Evolutionary conservation across 23 red algal species (phyloP), one percentile per base, ranked within the genome.

Genomic region (Gracilaria gracilis): DNA sequence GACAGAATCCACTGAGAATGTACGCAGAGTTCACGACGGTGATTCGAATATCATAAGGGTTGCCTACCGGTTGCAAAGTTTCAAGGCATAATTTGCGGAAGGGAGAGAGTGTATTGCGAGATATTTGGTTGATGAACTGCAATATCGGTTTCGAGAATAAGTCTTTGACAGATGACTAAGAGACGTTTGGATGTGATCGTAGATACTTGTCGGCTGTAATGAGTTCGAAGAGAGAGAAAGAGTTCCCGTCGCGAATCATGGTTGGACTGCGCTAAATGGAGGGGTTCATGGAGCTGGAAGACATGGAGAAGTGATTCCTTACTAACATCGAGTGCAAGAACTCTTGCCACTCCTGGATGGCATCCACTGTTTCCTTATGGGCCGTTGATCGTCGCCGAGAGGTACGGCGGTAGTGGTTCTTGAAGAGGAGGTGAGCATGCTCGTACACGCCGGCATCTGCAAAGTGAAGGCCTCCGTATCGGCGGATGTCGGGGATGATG

Each of bases 391-490:
- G 4, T 46, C 42, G 8, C 13, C 80, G 50, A 27, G 80, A 83
- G 55, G 49, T 72, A 27, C 44, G 61, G 0, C 57, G 57, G 40
- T 85, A 85, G 23, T 50, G 57, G 28, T 67, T 66, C 25, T 86
- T 69, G 44, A 51, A 86, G 20, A 86, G 65, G 48, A 86, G 34
- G 47, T 86, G 82, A 28, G 82, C 34, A 27, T 86, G 39, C 2
- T 86, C 64, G 82, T 69, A 86, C 4, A 86, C n/a, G 29, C 82
- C 64, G 13, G 34, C 59, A 16, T 86, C 82, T 34, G 9, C 37
- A 39, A 42, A 54, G 15, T 86, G 82, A 21, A 74, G 65, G 28
- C 39, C 0, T 53, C 65, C 64, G 47, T 47, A 51, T 48, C 24
- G n/a, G 27, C 23, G 34, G 19, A 86, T 70, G 65, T 71, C 58